These are phyloP conservation scores for Saturnispora diversa DNA, from an alignment of 805 yeast genomes.

Conservation along the genomic window DNA sequence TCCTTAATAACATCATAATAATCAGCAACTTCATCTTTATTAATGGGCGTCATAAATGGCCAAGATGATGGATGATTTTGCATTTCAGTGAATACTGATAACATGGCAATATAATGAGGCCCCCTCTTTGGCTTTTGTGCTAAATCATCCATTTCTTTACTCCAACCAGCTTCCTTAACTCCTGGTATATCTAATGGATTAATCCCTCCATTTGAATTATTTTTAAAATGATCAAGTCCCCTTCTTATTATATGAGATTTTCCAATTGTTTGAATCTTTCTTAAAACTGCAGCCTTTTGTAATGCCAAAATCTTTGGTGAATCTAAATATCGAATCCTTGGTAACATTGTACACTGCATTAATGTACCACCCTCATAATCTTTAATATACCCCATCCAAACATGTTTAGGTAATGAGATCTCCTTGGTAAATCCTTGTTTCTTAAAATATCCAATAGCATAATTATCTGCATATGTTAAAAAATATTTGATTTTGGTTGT, in stretches of 20 bases:
- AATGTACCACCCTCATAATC: slow-evolving; percentile 98
- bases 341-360: slow-evolving; percentile 95
- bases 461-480: slow-evolving; percentile 94
- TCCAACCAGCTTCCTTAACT: slow-evolving; percentile 91
- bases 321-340: slow-evolving; percentile 80
- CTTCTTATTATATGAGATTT: slow-evolving; percentile 73
- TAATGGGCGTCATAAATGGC: slow-evolving; percentile 95
- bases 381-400: slow-evolving; percentile 98
- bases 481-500: slow-evolving; percentile 82
- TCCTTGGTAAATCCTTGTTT: slow-evolving; percentile 98
- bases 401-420: slow-evolving; percentile 70
- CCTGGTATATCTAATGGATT: slow-evolving; percentile 89
- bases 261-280: slow-evolving; percentile 72
- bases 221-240: slow-evolving; percentile 68
- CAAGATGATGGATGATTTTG: slow-evolving; percentile 95
- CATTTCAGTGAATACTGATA: slow-evolving; percentile 75
- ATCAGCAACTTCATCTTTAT: slow-evolving; percentile 89
- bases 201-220: slow-evolving; percentile 41
- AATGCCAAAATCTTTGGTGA: slow-evolving; percentile 75
- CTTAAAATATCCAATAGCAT: slow-evolving; percentile 97
- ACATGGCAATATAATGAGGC: slow-evolving; percentile 92
- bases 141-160: slow-evolving; percentile 93
- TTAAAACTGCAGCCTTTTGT: slow-evolving; percentile 86
- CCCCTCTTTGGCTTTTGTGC: slow-evolving; percentile 93
- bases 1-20: slow-evolving; percentile 94